Evolutionary conservation across 495 filamentous ascomycete genomes (phyloP), one percentile per base, ranked within the genome.

Genomic region (Aspergillus kassunensis): DNA sequence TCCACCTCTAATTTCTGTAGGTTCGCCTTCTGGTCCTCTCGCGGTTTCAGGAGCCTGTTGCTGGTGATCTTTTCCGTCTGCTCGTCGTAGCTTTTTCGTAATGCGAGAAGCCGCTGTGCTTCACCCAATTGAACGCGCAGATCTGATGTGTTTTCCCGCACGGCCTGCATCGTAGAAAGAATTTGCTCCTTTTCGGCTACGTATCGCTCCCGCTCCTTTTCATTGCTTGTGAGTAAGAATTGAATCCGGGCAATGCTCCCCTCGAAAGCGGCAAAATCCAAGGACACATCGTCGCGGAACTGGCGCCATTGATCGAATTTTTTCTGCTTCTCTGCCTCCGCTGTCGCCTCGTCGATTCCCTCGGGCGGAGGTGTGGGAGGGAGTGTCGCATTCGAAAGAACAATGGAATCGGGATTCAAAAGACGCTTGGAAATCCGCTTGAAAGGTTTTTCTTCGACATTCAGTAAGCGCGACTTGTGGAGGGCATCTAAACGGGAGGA

Each of bases 241-340:
- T 97, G 93, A 31, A 96, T 86, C 44, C 93, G 90, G 23, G 85
- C 80, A 57, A 97, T 86, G 66, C 82, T 88, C 64, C 81, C 86
- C 67, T 96, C 90, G 65, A 97, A 91, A 33, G 88, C 84, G 16
- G 87, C 86, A 60, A 97, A 93, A 71, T 99, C 93, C 44, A 96
- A 80, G 1, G 87, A 80, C 13, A 92, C 80, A 59, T 97, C 92
- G 58, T 95, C 87, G 31, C 82, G 83, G 58, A 88, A 84, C 55
- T 77, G 80, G 49, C 67, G 75, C 63, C 76, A 78, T 55, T 80
- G 68, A 35, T 84, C 72, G 10, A 78, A 64, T 58, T 65, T 72
- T 64, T 79, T 79, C 64, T 73, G 70, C 51, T 62, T 65, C 43
- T 71, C 63, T 29, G 59, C 41, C 54, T 77, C 70, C 9, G 65